Conservation (phyloP, 331 rosid genomes). For the Ulmus americana region DNA sequence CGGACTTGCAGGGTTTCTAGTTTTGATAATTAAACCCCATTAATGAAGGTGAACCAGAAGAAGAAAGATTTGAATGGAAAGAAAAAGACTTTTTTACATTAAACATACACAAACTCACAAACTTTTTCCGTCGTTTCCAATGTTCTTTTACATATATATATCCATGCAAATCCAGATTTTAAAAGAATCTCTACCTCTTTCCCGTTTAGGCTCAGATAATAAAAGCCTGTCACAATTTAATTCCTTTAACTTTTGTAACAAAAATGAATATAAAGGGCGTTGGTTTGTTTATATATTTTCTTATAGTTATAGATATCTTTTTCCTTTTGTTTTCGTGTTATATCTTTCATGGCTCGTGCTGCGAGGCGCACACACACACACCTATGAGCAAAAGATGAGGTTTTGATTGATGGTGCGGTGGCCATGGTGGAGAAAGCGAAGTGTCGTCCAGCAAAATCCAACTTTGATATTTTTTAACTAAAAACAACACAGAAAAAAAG, state of each 20-base stretch:
- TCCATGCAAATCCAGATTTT: conserved; percentile 2
- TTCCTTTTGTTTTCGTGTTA: conserved; percentile 31
- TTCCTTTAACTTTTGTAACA: conserved; percentile 8
- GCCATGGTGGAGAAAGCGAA: background rate
- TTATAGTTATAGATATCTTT: background rate
- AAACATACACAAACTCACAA: background rate
- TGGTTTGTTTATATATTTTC: background rate
- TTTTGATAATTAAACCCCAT: too few species aligned
- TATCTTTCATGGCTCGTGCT: conserved; percentile 41
- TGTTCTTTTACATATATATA: conserved; percentile 5
- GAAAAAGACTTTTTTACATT: background rate
- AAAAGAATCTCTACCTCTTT: background rate
- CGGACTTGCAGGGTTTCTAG: too few species aligned
- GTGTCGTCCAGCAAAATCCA: conserved; percentile 29
- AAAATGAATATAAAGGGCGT: background rate
- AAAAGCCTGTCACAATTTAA: background rate
- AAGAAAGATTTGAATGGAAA: background rate
- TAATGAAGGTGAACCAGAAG: too few species aligned
- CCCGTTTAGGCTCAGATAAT: background rate
- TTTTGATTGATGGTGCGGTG: background rate
- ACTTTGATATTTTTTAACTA: conserved; percentile 24
- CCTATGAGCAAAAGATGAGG: background rate
- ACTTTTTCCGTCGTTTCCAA: conserved; percentile 11
- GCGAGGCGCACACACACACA: conserved; percentile 35
- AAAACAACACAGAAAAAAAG: conserved; percentile 4